Percentiles rank a stretch among this genome's conserved stretches.
Conservation (phyloP, 768 basidiomycete genomes). For the Suillus weaverae region DNA sequence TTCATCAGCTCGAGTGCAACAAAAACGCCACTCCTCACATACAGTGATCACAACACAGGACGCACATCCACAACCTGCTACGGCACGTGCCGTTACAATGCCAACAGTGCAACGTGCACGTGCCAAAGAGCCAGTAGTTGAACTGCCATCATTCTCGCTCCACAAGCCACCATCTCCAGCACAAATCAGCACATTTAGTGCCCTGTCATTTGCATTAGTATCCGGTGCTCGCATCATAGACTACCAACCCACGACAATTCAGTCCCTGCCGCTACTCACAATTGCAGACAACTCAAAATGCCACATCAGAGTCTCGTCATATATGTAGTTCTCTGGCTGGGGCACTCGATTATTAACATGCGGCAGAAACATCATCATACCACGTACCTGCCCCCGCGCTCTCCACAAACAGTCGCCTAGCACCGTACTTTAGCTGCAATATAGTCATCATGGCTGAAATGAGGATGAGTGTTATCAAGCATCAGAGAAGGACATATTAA, state of each 20-base stretch:
- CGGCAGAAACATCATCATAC: background rate
- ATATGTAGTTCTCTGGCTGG: background rate
- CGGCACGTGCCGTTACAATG: too few relatives aligned
- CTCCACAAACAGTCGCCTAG: background rate
- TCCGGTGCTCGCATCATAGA: background rate
- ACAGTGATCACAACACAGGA: too few relatives aligned
- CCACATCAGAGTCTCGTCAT: background rate
- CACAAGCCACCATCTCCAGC: background rate
- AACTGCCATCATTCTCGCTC: constrained; percentile 3
- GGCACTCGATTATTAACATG: background rate
- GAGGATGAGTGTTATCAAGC: too few relatives aligned
- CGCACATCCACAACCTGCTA: too few relatives aligned
- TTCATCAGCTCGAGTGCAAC: too few relatives aligned
- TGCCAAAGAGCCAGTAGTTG: too few relatives aligned
- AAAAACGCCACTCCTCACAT: too few relatives aligned
- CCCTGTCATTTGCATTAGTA: background rate
- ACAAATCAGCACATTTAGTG: background rate
- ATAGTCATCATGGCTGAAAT: too few relatives aligned
- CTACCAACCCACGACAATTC: background rate
- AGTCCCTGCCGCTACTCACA: background rate
- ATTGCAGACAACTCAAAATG: background rate
- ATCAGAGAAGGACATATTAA: too few relatives aligned
- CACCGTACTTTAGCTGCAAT: too few relatives aligned
- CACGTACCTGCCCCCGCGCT: background rate
- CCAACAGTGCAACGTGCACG: too few relatives aligned